Percentiles rank a stretch among this genome's conserved stretches.
Conservation (phyloP, 768 basidiomycete genomes). For the Clavaria fumosa region DNA sequence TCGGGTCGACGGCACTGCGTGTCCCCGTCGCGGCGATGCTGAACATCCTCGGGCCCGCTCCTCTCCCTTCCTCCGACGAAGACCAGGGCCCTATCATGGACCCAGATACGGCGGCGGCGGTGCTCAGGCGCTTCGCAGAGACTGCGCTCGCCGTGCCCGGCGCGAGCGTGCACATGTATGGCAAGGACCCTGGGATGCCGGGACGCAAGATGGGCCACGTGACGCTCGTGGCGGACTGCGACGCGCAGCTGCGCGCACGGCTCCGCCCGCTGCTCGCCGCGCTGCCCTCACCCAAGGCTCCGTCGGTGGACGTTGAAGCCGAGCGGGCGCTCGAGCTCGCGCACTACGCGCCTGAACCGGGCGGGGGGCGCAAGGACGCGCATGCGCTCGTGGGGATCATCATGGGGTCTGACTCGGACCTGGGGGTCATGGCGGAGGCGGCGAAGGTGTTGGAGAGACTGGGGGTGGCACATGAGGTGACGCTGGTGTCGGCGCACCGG, state of each 20-base stretch:
- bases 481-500: constrained; percentile 92
- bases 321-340: not conserved
- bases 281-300: constrained; percentile 32
- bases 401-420: constrained; percentile 97
- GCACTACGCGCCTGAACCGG: constrained; percentile 27
- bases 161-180: constrained; percentile 78
- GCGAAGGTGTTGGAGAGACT: constrained; percentile 77
- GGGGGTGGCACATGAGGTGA: constrained; percentile 76
- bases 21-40: constrained; percentile 86
- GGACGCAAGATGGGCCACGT: constrained; percentile 98
- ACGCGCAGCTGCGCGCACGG: constrained; percentile 51
- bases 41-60: constrained; percentile 82
- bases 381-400: constrained; percentile 83
- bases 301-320: constrained; percentile 41
- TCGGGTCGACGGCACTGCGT: constrained; percentile 78
- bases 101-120: no score
- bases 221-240: constrained; percentile 71
- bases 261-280: constrained; percentile 63
- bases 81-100: no score
- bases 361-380: constrained; percentile 40
- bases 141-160: constrained; percentile 58
- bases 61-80: constrained; percentile 40
- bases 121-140: constrained; percentile 38
- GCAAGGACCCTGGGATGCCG: constrained; percentile 78
- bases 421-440: constrained; percentile 86